Conservation (phyloP, 106 monocot species). For the Acanthochlamys bracteata region DNA sequence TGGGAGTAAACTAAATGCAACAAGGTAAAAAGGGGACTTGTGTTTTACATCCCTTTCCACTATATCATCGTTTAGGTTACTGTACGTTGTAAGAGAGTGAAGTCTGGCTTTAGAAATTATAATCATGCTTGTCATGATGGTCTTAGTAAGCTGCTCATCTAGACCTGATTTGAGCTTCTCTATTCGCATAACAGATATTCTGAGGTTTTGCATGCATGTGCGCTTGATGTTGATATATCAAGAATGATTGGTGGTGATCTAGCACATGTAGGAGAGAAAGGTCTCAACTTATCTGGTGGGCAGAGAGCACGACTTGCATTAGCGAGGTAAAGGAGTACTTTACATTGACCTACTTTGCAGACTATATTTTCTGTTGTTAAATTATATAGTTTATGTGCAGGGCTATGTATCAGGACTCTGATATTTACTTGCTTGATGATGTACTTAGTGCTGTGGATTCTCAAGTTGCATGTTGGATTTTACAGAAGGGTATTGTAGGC, state of each 20-base stretch:
- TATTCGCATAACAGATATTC: slow-evolving; percentile 40
- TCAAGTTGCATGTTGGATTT: slow-evolving; percentile 86
- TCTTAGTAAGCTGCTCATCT: too few relatives aligned
- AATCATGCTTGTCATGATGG: too few relatives aligned
- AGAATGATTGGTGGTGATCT: slow-evolving; percentile 75
- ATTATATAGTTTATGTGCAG: slow-evolving; percentile 33
- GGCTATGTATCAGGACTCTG: slow-evolving; percentile 73
- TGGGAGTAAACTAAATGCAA: slow-evolving; percentile 52
- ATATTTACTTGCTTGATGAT: slow-evolving; percentile 92
- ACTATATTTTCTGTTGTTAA: not conserved
- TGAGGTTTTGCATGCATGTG: slow-evolving; percentile 80
- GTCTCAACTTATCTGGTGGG: slow-evolving; percentile 90
- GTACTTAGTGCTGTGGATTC: slow-evolving; percentile 96
- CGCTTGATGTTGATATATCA: slow-evolving; percentile 86
- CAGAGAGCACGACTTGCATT: slow-evolving; percentile 86
- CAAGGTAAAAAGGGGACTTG: slow-evolving; percentile 31
- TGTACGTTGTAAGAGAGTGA: too few relatives aligned
- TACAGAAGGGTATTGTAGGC: slow-evolving; percentile 60
- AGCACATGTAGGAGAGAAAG: slow-evolving; percentile 71
- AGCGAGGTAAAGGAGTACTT: slow-evolving; percentile 44
- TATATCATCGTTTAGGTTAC: too few relatives aligned
- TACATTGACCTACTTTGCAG: too few relatives aligned
- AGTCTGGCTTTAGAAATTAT: too few relatives aligned
- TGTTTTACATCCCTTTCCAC: too few relatives aligned
- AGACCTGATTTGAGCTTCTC: too few relatives aligned